phyloP scores from a whole-genome alignment of 1,284 basidiomycete species.

The Cryptococcus floricola region DNA sequence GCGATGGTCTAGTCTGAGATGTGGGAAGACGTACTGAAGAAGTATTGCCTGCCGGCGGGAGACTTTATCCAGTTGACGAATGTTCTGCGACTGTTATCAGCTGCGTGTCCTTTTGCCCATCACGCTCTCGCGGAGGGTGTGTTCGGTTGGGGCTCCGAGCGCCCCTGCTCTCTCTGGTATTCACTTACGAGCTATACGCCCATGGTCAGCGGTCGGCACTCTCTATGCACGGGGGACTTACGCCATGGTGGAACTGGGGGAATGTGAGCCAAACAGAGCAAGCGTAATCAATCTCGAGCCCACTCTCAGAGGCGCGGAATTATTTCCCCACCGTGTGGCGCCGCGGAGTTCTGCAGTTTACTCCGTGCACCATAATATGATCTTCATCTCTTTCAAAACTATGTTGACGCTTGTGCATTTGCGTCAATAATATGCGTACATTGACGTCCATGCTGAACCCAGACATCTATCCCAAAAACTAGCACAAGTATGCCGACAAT shows the following conservation, averaged over 20 bases:
- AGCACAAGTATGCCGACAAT: background rate
- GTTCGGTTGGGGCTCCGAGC: background rate
- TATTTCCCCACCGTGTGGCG: too few species aligned
- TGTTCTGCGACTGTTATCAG: constrained; percentile 6
- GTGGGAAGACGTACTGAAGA: constrained; percentile 69
- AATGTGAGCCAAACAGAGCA: too few species aligned
- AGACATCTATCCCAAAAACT: background rate
- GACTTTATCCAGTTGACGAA: constrained; percentile 82
- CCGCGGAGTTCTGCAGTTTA: too few species aligned
- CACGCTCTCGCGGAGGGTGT: background rate
- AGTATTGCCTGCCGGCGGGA: constrained; percentile 83
- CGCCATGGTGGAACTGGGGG: background rate
- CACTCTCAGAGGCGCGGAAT: too few species aligned
- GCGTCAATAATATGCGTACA: too few species aligned
- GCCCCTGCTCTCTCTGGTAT: background rate
- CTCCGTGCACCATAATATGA: too few species aligned
- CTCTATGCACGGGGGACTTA: background rate
- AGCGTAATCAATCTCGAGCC: too few species aligned
- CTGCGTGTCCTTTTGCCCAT: background rate
- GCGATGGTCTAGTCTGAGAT: background rate
- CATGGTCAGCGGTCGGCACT: background rate
- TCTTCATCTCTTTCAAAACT: too few species aligned
- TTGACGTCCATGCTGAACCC: background rate
- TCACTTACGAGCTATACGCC: background rate
- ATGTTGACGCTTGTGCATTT: too few species aligned